Evolutionary conservation across 352 stramenopile genomes (phyloP), one percentile per base, ranked within the genome.

Genomic region (Globisporangium abappressorium): DNA sequence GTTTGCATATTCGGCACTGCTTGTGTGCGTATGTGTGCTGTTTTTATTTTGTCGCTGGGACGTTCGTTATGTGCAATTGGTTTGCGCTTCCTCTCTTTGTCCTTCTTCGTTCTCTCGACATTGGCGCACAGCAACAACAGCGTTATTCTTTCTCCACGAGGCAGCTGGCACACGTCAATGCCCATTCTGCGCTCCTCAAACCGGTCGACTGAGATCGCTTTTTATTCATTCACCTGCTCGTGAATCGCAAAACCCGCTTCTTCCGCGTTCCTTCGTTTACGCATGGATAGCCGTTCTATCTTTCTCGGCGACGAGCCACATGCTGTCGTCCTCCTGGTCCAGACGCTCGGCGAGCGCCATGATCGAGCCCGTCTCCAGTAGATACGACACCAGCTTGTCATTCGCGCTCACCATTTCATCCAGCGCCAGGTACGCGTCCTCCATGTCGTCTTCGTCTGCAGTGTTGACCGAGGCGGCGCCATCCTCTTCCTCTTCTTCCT

Each of bases 401-500:
- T 95, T 95, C 20, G 85, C 86, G 66, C 79, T 73, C 64, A 95
- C 81, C 87, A 95, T 95, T 64, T 91, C 84, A 62, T 95, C 87
- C 57, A 95, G 77, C 54, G 83, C 79, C 67, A 90, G 70, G 7
- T 74, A 74, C 18, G 70, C 71, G 15, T 64, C 69, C 33, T 62
- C 65, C 60, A 76, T 49, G 20, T 53, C n/a, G 41, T 34, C 28
- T 30, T 79, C 71, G 60, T 82, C 74, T 38, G 55, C 66, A 18
- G 56, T 67, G 53, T 49, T 26, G 46, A 60, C 18, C 18, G 43
- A 51, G 18, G 6, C 43, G 4, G 26, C 49, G 7, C 84, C 74
- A 18, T 84, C 77, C 0, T 79, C 79, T 33, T 84, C 76, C 15
- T 85, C 79, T 36, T 80, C 66, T 9, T 73, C 64, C 0, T 65